Conservation (phyloP, 257 asterid genomes). For the Phtheirospermum japonicum region DNA sequence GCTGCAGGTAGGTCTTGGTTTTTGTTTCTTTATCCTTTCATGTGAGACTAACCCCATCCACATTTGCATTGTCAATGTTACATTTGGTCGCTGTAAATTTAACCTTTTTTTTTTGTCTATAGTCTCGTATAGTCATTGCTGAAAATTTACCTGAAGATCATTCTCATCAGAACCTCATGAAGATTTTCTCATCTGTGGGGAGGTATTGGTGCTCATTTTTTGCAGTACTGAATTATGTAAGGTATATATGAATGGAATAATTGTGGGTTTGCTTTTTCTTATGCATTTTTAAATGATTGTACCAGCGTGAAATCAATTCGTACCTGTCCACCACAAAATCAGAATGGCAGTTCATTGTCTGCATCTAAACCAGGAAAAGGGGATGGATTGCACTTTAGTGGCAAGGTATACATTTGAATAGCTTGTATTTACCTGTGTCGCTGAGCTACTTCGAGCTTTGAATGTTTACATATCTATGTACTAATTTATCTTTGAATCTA, state of each 20-base stretch:
- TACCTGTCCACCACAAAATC: slow-evolving; percentile 64
- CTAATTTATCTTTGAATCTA: neutral
- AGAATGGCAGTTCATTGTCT: slow-evolving; percentile 47
- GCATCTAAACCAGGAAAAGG: slow-evolving; percentile 53
- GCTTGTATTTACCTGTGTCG: slow-evolving; percentile 1
- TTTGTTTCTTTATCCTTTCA: slow-evolving; percentile 3
- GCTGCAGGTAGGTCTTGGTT: slow-evolving; percentile 57
- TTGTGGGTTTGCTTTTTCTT: slow-evolving; percentile 18
- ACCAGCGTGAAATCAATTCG: slow-evolving; percentile 79
- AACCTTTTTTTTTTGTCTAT: slow-evolving; percentile 11
- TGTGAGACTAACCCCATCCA: slow-evolving; percentile 12
- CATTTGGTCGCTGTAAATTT: slow-evolving; percentile 18
- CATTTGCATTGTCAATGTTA: slow-evolving; percentile 10
- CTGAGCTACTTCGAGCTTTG: neutral
- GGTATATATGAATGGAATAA: slow-evolving; percentile 1
- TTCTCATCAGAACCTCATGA: slow-evolving; percentile 82
- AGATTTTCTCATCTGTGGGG: slow-evolving; percentile 70
- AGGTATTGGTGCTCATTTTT: slow-evolving; percentile 44
- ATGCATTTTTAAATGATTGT: slow-evolving; percentile 24
- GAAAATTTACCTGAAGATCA: slow-evolving; percentile 85
- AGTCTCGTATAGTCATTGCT: slow-evolving; percentile 74
- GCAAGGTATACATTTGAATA: slow-evolving; percentile 52
- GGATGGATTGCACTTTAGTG: slow-evolving; percentile 52
- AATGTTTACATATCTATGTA: neutral
- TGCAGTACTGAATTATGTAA: slow-evolving; percentile 1